Evolutionary conservation across 169 alveolate species (phyloP), one percentile per base, ranked within the genome.

Genomic region (Cryptosporidium tyzzeri): DNA sequence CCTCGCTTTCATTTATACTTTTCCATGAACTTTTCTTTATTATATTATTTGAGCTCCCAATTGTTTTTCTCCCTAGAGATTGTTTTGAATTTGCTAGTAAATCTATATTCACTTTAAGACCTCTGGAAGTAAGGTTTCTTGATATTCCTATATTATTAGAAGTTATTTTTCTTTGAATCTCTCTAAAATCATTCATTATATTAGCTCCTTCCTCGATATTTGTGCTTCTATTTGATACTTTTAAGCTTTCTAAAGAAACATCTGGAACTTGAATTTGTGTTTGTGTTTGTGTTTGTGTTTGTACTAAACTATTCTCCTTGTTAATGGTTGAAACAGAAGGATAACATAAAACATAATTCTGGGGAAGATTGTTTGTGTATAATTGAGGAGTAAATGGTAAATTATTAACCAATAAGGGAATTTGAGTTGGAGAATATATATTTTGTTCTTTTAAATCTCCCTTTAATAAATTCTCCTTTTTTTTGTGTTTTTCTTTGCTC

Each of bases 321-420:
- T 55, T 55, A 55, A 26, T 55, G 26, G 3, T 26, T 2, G 67
- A 26, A 23, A 55, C 67, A 8, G 67, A 55, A 55, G 67, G 67
- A 51, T 50, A 70, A 50, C 29, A 70, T 51, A 70, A 45, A 0
- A 70, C 51, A 23, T 70, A 70, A 29, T 41, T 51, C 2, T 45
- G 23, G 10, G 48, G 48, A 45, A 26, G 10, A 8, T 7, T 48
- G 18, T 23, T 33, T 48, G 37, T 51, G 3, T 44, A 45, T 7
- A 51, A 8, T 7, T 44, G 68, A 23, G 84, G 33, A 10, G 53
- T 3, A 4, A 70, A 26, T 44, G 84, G 84, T 29, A 70, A n/a
- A 26, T 51, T 51, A 44, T 70, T 70, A 12, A 70, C 39, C 50
- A 70, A 14, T 50, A 70, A 45, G n/a, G 84, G 84, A 45, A 70